These are phyloP conservation scores for Zoysia japonica DNA, from an alignment of 176 grass and related monocot species.

Conservation along the genomic window DNA sequence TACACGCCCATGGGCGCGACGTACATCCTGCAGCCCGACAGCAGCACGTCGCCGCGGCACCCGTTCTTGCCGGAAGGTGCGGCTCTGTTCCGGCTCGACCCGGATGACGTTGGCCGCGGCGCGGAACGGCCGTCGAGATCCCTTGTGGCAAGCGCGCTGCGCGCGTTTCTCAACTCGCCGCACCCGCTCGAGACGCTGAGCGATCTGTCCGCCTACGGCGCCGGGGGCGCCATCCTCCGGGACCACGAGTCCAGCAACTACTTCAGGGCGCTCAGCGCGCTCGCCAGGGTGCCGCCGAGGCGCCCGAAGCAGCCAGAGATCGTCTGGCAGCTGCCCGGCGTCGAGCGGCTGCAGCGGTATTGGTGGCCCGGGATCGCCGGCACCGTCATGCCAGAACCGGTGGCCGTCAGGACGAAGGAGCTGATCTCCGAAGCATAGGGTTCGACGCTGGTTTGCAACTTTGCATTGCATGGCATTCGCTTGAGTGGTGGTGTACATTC, in stretches of 20 bases:
- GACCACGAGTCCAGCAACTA: slow-evolving; percentile 99
- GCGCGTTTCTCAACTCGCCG: slow-evolving; percentile 89
- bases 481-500: slow-evolving; percentile 37
- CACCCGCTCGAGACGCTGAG: slow-evolving; percentile 97
- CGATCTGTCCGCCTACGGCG: slow-evolving; percentile 77
- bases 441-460: not conserved
- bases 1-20: slow-evolving; percentile 84
- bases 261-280: slow-evolving; percentile 64
- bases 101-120: not conserved
- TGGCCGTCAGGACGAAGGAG: slow-evolving; percentile 50
- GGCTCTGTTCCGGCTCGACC: slow-evolving; percentile 72
- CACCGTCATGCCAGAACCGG: slow-evolving; percentile 31
- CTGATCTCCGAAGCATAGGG: slow-evolving; percentile 49
- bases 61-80: slow-evolving; percentile 75
- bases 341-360: slow-evolving; percentile 63
- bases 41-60: slow-evolving; percentile 63
- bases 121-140: slow-evolving; percentile 35
- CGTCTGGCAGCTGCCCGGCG: slow-evolving; percentile 51
- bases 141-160: slow-evolving; percentile 58
- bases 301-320: slow-evolving; percentile 50
- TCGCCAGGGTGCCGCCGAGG: slow-evolving; percentile 45
- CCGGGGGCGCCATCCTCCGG: slow-evolving; percentile 80
- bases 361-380: slow-evolving; percentile 73
- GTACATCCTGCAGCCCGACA: slow-evolving; percentile 88
- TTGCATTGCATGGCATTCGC: slow-evolving; percentile 5